Evolutionary conservation across 768 basidiomycete species (phyloP).

Genomic region (Hericium erinaceus): DNA sequence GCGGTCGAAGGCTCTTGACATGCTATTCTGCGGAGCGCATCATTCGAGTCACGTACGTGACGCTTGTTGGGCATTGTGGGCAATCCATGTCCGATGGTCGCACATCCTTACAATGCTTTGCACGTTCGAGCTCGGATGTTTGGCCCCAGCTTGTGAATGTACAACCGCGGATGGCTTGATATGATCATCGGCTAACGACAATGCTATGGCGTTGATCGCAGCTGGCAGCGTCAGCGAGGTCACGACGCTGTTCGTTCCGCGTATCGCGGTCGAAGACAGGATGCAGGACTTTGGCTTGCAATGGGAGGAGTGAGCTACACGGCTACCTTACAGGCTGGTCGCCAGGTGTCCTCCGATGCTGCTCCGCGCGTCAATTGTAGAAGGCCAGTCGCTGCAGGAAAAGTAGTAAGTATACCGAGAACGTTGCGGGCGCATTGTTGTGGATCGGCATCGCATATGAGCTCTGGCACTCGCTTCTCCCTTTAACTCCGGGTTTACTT

Average conservation of each 20-base stretch:
- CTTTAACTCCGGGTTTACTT: too few species aligned
- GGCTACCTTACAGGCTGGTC: background rate
- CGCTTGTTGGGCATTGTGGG: background rate
- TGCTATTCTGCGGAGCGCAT: too few species aligned
- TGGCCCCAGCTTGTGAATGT: slow-evolving; percentile 9
- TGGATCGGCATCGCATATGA: too few species aligned
- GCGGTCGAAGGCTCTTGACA: too few species aligned
- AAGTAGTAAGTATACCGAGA: too few species aligned
- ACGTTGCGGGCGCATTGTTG: too few species aligned
- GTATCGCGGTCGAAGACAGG: background rate
- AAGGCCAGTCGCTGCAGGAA: too few species aligned
- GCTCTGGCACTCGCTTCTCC: too few species aligned
- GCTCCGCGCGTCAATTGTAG: too few species aligned
- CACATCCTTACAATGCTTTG: background rate
- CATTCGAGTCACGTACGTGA: too few species aligned
- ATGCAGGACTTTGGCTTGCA: background rate
- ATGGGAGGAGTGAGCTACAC: background rate
- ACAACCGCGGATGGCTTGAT: slow-evolving; percentile 5
- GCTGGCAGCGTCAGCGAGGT: background rate
- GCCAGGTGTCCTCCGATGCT: background rate
- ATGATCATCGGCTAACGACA: slow-evolving; percentile 3
- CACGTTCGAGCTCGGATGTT: background rate
- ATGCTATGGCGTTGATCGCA: slow-evolving; percentile 1
- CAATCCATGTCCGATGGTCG: slow-evolving; percentile 11
- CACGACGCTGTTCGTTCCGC: background rate